Conservation (phyloP, 73 alveolate genomes). For the Tetrahymena malaccensis region DNA sequence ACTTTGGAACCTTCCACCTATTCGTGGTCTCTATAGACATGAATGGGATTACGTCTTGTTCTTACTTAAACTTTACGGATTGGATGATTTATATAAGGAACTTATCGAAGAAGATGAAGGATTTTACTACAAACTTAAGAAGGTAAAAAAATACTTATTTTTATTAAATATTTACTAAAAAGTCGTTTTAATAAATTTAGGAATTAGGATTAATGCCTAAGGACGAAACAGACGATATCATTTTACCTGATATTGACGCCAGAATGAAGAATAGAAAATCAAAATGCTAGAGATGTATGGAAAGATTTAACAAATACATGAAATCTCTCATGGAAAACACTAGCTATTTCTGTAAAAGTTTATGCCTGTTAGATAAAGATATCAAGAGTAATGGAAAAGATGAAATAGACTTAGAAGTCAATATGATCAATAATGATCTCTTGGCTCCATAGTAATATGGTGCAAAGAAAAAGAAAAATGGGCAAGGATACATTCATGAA, state of each 20-base stretch:
- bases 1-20: background rate
- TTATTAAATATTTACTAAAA: background rate
- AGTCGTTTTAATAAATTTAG: background rate
- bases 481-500: background rate
- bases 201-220: background rate
- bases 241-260: background rate
- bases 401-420: background rate
- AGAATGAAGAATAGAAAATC: background rate
- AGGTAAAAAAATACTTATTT: background rate
- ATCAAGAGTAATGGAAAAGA: background rate
- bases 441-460: background rate
- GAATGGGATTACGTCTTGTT: background rate
- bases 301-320: background rate
- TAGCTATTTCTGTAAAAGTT: background rate
- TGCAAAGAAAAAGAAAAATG: background rate
- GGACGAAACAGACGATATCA: background rate
- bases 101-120: background rate
- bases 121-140: background rate
- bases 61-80: background rate
- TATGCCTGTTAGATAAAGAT: background rate
- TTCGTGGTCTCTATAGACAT: background rate
- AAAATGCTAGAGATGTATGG: background rate
- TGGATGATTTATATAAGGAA: background rate
- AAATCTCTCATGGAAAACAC: background rate
- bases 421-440: background rate